Base-by-base conservation (phyloP, 129 eudicot species). In the Cynara cardunculus region DNA sequence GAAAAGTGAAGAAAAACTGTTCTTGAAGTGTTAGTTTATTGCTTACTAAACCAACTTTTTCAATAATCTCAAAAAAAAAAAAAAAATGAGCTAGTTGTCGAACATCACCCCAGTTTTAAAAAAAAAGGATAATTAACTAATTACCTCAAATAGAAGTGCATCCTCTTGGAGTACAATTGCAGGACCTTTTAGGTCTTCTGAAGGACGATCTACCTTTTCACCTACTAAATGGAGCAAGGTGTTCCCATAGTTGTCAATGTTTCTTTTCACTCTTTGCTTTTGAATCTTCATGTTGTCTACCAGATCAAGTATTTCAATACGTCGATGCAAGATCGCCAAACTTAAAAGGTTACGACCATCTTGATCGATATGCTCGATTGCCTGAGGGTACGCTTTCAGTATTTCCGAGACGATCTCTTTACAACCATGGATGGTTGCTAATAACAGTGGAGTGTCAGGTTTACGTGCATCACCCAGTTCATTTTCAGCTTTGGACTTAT, bases 151-250 rank as follows among this genome's bases (percentile, higher is more conserved):
- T 11, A 84, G 78, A 7, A 78, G 32, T 44, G 77, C 5, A 46
- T 78, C 73, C 31, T 84, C 87, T 78, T 66, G 83, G 12, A 84
- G 49, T 46, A 44, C 46, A 5, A 84, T 35, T 16, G 87, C 76
- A 41, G 87, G 87, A 53, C 77, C 78, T 19, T 64, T 67, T 10
- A 69, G 7, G 10, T 73, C 87, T 14, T 24, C 77, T 7, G 65
- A 18, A 56, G 24, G 10, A 56, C 24, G 5, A 8, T 26, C 73
- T 11, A 44, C 39, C 65, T 56, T 75, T 25, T 44, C 61, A 25
- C 74, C 85, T 68, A 84, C 84, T 80, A 84, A 69, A 25, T 84
- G 87, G 0, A 84, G 78, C 30, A 84, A 26, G 7, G 87, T 46
- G 72, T 84, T 75, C 6, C 84, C 84, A 4, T 75, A 32, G 14